Evolutionary conservation across 2,329 filamentous ascomycete genomes (phyloP).

Genomic region (Ophiostoma piceae): DNA sequence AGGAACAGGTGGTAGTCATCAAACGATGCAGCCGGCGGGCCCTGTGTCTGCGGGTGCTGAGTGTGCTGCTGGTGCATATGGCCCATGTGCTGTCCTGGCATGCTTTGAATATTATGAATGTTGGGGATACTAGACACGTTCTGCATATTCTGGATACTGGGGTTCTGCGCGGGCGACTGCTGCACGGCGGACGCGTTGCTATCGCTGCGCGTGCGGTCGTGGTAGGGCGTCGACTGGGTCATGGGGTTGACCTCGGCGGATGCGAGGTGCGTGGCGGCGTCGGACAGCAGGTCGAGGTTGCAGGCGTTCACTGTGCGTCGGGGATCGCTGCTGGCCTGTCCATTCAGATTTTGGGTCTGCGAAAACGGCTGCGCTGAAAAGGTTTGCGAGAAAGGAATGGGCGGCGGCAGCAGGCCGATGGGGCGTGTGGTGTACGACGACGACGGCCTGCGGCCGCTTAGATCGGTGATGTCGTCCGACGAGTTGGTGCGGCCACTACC

Average conservation of each 20-base stretch:
- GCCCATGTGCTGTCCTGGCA: background rate
- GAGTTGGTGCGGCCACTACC: conserved; percentile 41
- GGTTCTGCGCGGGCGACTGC: conserved; percentile 26
- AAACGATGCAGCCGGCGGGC: conserved; percentile 39
- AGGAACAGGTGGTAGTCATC: conserved; percentile 57
- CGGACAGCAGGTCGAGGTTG: conserved; percentile 55
- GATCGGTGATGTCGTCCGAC: conserved; percentile 44
- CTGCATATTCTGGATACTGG: conserved; percentile 32
- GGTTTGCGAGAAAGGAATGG: too few species aligned
- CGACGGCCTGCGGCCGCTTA: conserved; percentile 34
- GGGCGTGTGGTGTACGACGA: conserved; percentile 28
- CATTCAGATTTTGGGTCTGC: too few species aligned
- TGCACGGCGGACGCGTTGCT: background rate
- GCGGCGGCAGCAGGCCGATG: conserved; percentile 1
- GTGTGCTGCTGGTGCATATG: conserved; percentile 31
- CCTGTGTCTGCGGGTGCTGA: conserved; percentile 33
- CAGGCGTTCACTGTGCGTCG: conserved; percentile 45
- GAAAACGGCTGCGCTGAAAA: too few species aligned
- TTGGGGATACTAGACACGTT: background rate
- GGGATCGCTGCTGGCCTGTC: conserved; percentile 34
- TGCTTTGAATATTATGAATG: background rate
- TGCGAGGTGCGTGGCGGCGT: conserved; percentile 50
- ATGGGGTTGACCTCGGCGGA: conserved; percentile 51
- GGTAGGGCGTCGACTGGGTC: conserved; percentile 44
- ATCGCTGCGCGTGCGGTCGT: conserved; percentile 39